Evolutionary conservation across 2,329 filamentous ascomycete genomes (phyloP), one percentile per base, ranked within the genome.

Genomic region (Penicillium glabrum): DNA sequence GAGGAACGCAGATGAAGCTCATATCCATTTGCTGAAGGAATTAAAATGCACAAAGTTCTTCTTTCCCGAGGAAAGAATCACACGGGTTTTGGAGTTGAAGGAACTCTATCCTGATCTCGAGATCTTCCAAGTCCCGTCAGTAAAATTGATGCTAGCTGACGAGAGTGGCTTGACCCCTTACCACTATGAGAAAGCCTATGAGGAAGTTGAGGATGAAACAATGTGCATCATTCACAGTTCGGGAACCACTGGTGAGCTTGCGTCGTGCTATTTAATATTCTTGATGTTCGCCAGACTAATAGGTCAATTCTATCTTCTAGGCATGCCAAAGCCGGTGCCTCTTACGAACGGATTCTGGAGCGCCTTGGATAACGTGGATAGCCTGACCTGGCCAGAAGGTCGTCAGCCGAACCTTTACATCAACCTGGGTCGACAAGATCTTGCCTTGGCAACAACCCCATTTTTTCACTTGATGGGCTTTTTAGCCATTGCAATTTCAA

Each of bases 61-160:
- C 53, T 75, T 21, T 60, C 71, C 31, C 60, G 68, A 47, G 67
- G 70, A 45, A 56, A 63, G 44, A 48, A 55, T 9, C 54, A 56
- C 13, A 50, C 69, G 53, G 61, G 61, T 53, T 10, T 87, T 80
- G 85, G 64, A 65, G 31, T 54, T 68, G 5, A 53, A 67, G 9
- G 46, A 27, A 4, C 43, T 62, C 11, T 39, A 49, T 13, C 45
- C 60, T 2, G 31, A 21, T 23, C 52, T 65, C 19, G 27, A 54
- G 9, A 54, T 56, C 2, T 65, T 59, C 21, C 37, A 54, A 16
- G 7, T 61, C 6, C 60, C 60, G 1, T 37, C 47, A n/a, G n/a
- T 60, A 3, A 45, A 57, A 21, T 11, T 23, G 3, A 59, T 64
- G 1, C 39, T 66, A 9, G 19, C n/a, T n/a, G 54, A 61, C 10